Evolutionary conservation across 1,139 yeast genomes (phyloP), one percentile per base, ranked within the genome.

Genomic region (Lodderomyces metapsilosis): DNA sequence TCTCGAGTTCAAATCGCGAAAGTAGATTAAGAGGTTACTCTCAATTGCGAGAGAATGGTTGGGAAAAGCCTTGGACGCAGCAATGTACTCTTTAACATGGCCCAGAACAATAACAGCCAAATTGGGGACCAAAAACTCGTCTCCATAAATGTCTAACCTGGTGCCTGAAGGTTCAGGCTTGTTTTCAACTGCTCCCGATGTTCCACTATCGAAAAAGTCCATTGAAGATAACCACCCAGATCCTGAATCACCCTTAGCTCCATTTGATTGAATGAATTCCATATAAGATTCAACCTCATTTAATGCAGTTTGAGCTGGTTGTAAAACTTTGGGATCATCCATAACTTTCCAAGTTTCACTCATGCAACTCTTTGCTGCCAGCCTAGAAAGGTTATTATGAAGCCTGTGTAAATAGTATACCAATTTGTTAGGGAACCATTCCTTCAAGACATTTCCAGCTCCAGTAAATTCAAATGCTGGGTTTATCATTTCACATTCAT

Each of bases 401-500:
- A 77, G 75, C 36, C 81, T 68, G 37, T 71, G 72, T 34, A 82
- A 65, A 54, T 80, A 89, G 46, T 76, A 75, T 43, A 74, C 78
- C 8, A 85, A 71, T 51, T 88, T 96, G 38, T 76, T 74, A n/a
- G 76, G 77, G 16, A 88, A 63, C 59, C 84, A 78, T 43, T 82
- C 88, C 43, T 84, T 78, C 36, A 91, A 66, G 12, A 78, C 63
- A 43, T 64, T 66, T 1, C 75, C 75, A 1, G 71, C 62, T 1
- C 69, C 76, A 41, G 78, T 79, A 2, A 80, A 74, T 12, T 78
- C 74, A 34, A 80, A 76, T 22, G 82, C 82, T 0, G 96, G 97
- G 36, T 88, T 82, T 6, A 91, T 79, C 11, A 82, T 71, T 59
- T 92, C 98, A 59, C 96, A 88, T 57, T 88, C 96, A 39, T 80